Base-by-base conservation (phyloP, 2,329 filamentous ascomycete species). In the Claviceps spartinae region DNA sequence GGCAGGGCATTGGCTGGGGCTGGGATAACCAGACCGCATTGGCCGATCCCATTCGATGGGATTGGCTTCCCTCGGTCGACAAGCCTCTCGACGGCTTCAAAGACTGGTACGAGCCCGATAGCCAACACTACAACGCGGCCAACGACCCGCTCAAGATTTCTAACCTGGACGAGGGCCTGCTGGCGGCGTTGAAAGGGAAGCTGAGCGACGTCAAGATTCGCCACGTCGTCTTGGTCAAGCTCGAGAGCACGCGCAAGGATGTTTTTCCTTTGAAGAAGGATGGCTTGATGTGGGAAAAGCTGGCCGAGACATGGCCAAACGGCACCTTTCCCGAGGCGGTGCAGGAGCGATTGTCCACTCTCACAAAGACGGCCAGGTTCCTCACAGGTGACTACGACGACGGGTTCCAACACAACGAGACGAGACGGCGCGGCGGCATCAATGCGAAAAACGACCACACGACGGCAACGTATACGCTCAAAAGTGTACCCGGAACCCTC, bases 171-270 rank as follows among this genome's bases (percentile, higher is more conserved):
- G 58, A 68, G 20, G 62, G 61, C 0, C 46, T 72, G 0, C 53
- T 67, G 1, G 49, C 60, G 6, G 54, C 57, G 1, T 57, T 68
- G 8, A 58, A 56, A 2, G 57, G 51, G 6, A 62, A 60, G 40
- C 50, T 68, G 5, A 18, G 52, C 8, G 60, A 62, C 2, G 60
- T 70, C 9, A 62, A 65, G 6, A 67, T 73, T 50, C 69, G 69
- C 51, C 70, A 73, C 52, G 61, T 73, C 3, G 57, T 73, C 7
- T 55, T 72, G 38, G 52, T 73, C 2, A 65, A 70, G 42, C 59
- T 73, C 1, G 71, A 73, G 54, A 72, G 70, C 47, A 72, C 69
- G 0, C 65, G 71, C 26, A 67, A 67, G 4, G 71, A 73, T 51
- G 65, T 73, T 2, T 73, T 73, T 30, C 71, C 71, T 0, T 57